phyloP scores from a whole-genome alignment of 106 monocot genomes.

The Triglochin maritima region DNA sequence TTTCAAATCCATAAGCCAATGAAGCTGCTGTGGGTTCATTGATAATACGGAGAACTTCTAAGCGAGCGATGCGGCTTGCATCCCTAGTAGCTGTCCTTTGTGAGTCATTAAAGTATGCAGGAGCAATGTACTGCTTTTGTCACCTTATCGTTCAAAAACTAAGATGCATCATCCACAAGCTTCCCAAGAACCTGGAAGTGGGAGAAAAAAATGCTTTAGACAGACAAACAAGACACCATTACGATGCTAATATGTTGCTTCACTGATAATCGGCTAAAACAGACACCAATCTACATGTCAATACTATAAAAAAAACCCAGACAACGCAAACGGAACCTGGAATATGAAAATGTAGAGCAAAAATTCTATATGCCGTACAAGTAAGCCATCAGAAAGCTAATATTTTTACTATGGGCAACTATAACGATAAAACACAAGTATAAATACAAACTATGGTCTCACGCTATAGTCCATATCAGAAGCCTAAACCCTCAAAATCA shows the following conservation, averaged over 20 bases:
- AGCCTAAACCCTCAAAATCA: no score
- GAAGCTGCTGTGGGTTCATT: constrained; percentile 88
- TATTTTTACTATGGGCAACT: no score
- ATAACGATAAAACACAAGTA: no score
- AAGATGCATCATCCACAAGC: constrained; percentile 26
- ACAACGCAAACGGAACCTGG: neutral
- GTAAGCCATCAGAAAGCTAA: no score
- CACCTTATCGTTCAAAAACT: constrained; percentile 74
- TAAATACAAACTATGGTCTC: no score
- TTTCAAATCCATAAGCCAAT: constrained; percentile 86
- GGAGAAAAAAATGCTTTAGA: constrained; percentile 1
- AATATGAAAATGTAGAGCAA: no score
- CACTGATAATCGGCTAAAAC: neutral
- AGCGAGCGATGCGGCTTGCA: constrained; percentile 80
- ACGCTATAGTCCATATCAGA: no score
- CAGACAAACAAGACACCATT: constrained; percentile 20
- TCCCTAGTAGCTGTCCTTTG: constrained; percentile 87
- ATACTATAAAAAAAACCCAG: neutral
- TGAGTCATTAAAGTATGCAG: constrained; percentile 85
- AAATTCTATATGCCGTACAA: no score
- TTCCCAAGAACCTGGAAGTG: constrained; percentile 18
- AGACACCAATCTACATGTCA: neutral
- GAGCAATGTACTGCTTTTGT: constrained; percentile 91
- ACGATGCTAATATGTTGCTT: neutral
- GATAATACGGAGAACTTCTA: constrained; percentile 85